A percentile compares a stretch with the other conserved stretches of the same genome.
phyloP scores from a whole-genome alignment of 164 flowering plant species.

The Magnolia sinica region DNA sequence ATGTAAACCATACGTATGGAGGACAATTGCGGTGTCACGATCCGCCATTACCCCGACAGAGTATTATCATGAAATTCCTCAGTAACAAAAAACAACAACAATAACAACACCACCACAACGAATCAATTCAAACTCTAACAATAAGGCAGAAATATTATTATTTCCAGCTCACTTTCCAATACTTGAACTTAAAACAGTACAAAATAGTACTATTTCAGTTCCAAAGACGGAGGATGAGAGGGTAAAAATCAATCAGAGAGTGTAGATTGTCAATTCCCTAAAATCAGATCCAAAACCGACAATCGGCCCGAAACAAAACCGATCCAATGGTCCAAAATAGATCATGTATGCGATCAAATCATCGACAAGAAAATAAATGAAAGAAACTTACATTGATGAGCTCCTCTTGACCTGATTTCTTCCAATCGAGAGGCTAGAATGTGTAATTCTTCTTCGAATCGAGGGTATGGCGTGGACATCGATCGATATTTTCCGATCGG shows the following conservation, averaged over 20 bases:
- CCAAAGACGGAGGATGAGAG: background rate
- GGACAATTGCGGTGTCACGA: too few species aligned
- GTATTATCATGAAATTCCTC: too few species aligned
- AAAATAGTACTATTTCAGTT: background rate
- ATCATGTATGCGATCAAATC: background rate
- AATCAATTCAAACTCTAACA: too few species aligned
- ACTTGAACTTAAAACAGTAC: too few species aligned
- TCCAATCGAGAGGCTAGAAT: constrained; percentile 32
- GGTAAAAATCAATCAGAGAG: background rate
- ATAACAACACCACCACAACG: too few species aligned
- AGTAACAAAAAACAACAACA: too few species aligned
- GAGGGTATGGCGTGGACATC: background rate
- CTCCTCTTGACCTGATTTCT: constrained; percentile 12
- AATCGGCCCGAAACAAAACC: background rate
- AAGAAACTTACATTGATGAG: constrained; percentile 37
- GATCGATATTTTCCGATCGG: constrained; percentile 10
- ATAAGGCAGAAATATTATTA: too few species aligned
- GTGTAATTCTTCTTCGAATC: constrained; percentile 12
- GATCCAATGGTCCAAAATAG: background rate
- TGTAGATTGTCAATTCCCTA: background rate
- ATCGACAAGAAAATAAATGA: background rate
- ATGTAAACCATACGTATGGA: too few species aligned
- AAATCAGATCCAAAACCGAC: background rate
- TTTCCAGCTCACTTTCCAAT: too few species aligned
- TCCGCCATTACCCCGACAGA: too few species aligned